A percentile compares a stretch with the other conserved stretches of the same genome.
phyloP scores from a whole-genome alignment of 139 green algal genomes.

The Coelastrella sp. region DNA sequence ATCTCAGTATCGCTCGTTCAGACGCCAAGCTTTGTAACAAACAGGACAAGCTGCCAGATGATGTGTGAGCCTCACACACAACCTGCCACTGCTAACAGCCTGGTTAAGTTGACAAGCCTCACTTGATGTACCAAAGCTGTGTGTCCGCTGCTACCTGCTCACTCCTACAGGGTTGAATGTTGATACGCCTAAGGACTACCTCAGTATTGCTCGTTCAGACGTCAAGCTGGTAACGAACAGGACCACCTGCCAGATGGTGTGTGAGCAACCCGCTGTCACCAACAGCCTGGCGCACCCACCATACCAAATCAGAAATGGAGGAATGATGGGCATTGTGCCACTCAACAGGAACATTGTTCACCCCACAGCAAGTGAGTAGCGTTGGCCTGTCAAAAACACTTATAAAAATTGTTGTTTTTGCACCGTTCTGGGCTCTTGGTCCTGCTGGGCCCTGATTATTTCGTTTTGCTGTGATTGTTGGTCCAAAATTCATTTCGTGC shows the following conservation, averaged over 20 bases:
- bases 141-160: not conserved
- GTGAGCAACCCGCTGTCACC: not conserved
- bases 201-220: not conserved
- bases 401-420: no score
- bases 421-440: no score
- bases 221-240: not conserved
- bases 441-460: no score
- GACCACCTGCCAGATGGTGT: conserved; percentile 39
- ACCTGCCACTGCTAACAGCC: not conserved
- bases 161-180: not conserved
- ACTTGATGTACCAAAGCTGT: no score
- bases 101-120: no score
- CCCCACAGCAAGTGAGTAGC: not conserved
- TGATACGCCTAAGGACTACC: not conserved
- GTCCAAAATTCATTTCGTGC: no score
- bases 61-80: not conserved
- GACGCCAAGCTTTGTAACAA: not conserved
- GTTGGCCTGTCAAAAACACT: no score
- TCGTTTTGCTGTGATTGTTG: no score
- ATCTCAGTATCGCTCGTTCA: no score
- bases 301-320: conserved; percentile 52
- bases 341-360: not conserved
- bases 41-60: not conserved
- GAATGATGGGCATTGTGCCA: not conserved
- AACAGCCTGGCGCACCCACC: conserved; percentile 57